Evolutionary conservation across 192 early-diverging fungal genomes (phyloP).

Genomic region (Chytriomyces sp.): DNA sequence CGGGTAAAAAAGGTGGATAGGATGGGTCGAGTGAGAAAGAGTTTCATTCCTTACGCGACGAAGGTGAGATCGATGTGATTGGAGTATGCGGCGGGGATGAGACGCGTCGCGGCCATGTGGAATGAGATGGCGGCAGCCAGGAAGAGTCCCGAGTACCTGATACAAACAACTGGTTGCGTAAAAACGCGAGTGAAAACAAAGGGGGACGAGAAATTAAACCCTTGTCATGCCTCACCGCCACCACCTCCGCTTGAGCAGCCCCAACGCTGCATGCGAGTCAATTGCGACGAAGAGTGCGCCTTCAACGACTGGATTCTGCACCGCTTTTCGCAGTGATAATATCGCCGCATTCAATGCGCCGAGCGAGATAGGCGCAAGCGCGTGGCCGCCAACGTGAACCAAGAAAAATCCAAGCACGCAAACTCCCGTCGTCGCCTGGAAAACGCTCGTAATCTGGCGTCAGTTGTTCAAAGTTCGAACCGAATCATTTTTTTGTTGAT

Average conservation of each 20-base stretch:
- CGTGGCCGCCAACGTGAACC: not conserved
- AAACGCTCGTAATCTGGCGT: no score
- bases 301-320: not conserved
- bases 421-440: not conserved
- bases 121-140: not conserved
- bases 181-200: not conserved
- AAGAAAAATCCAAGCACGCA: not conserved
- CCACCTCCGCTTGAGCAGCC: not conserved
- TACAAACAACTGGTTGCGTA: no score
- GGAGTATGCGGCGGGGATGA: not conserved
- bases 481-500: no score
- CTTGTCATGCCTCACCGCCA: not conserved
- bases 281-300: not conserved
- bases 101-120: not conserved
- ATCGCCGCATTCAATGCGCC: not conserved
- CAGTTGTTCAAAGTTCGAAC: no score
- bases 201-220: not conserved
- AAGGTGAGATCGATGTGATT: not conserved
- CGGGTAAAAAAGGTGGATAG: not conserved
- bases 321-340: not conserved
- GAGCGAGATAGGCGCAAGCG: not conserved
- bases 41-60: not conserved
- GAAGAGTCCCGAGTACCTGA: not conserved
- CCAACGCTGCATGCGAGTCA: not conserved
- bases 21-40: not conserved